Base-by-base conservation (phyloP, 140 eudicot species). In the Senecio squalidus region DNA sequence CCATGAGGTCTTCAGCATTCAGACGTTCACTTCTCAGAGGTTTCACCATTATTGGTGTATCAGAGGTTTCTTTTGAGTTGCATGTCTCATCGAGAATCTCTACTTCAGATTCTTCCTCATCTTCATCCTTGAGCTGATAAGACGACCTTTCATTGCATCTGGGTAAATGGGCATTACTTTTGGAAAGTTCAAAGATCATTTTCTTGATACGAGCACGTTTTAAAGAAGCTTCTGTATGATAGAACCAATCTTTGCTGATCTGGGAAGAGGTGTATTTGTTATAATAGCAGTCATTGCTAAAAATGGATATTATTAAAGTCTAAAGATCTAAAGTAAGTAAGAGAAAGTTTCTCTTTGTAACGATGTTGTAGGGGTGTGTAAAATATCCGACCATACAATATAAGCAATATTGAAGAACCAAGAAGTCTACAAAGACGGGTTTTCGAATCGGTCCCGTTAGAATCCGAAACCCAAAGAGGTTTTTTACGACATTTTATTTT, bases 191-290 rank as follows among this genome's bases (percentile, higher is more conserved):
- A 72, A 56, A 47, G 41, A 87, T 78, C 70, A 87, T 27, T 7
- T 62, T 74, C 47, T 70, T 75, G 26, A 87, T 83, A 45, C 64
- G 82, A 64, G 39, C 68, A 21, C 96, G 96, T 71, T 81, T 87
- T 18, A 60, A 59, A 59, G 82, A 80, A 70, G 84, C 96, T 71
- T 80, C 96, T 6, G 55, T 69, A 44, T 94, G 82, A 57, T 44
- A 67, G 69, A 87, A 87, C 92, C 92, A 82, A 28, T 75, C 70
- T 64, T 72, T 51, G 34, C 34, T 48, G n/a, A 82, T 76, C 95
- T 86, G 86, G 62, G 27, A 13, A 58, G 22, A 58, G 38, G 10
- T 6, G 64, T 34, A 56, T 36, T 67, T 28, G 60, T 31, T 43
- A 59, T 40, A n/a, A n/a, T 63, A 55, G 34, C 66, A 33, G 57